Conservation (phyloP, 768 basidiomycete species). For the Trametes elegans region DNA sequence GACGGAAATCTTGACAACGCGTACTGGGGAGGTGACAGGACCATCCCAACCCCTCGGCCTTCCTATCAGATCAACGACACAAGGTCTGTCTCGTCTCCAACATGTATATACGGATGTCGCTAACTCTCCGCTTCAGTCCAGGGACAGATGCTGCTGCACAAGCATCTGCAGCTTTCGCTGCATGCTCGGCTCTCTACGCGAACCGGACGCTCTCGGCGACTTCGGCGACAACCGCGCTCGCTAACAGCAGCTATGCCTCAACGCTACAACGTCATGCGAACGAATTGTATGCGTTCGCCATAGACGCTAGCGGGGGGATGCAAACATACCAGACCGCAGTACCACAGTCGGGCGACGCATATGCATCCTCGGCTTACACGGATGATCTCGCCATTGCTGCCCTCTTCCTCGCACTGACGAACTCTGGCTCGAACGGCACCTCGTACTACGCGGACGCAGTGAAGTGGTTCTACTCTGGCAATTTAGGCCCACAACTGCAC, state of each 20-base stretch:
- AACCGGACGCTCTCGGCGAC: conserved; percentile 54
- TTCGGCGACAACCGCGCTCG: conserved; percentile 58
- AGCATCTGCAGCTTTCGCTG: conserved; percentile 82
- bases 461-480: conserved; percentile 55
- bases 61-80: conserved; percentile 78
- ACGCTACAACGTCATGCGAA: conserved; percentile 72
- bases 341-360: conserved; percentile 59
- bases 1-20: conserved; percentile 66
- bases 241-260: conserved; percentile 69
- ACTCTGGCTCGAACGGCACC: conserved; percentile 49
- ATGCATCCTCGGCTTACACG: conserved; percentile 67
- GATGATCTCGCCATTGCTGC: conserved; percentile 79
- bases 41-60: conserved; percentile 71
- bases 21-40: conserved; percentile 89
- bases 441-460: conserved; percentile 41
- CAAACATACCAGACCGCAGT: conserved; percentile 69
- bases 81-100: conserved; percentile 30
- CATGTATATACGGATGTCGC: neutral
- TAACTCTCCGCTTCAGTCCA: conserved; percentile 41
- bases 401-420: conserved; percentile 72
- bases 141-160: conserved; percentile 90
- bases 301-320: conserved; percentile 58
- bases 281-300: conserved; percentile 74
- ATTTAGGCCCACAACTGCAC: conserved; percentile 39
- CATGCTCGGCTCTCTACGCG: conserved; percentile 81